Evolutionary conservation across 129 eudicot species (phyloP).

Genomic region (Tagetes patula): DNA sequence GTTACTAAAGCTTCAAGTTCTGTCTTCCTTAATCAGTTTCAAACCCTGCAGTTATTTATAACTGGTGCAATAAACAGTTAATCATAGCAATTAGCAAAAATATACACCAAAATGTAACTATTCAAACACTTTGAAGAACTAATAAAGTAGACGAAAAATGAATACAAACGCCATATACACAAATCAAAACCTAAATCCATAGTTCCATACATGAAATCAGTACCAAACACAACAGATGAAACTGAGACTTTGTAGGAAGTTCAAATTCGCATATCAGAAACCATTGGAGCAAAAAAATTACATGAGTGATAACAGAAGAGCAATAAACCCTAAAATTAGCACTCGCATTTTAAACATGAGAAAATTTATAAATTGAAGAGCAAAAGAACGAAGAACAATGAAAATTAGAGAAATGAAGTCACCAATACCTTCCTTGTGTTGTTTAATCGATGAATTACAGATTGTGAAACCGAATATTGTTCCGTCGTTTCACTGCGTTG

Average conservation of each 20-base stretch:
- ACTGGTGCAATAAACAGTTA: not conserved
- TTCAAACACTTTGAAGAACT: not conserved
- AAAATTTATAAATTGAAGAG: not conserved
- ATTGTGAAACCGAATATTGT: not conserved
- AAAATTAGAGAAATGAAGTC: not conserved
- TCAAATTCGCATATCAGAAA: not conserved
- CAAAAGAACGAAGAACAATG: conserved; percentile 4
- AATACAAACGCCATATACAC: not conserved
- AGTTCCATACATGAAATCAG: conserved; percentile 5
- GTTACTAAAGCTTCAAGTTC: conserved; percentile 5
- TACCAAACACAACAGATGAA: not conserved
- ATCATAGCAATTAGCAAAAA: not conserved
- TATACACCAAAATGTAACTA: not conserved
- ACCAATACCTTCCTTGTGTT: not conserved
- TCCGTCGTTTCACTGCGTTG: conserved; percentile 4
- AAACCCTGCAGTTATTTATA: conserved; percentile 12
- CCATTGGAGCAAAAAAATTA: not conserved
- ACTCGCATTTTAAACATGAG: not conserved
- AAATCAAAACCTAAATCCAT: conserved; percentile 13
- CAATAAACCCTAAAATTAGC: conserved; percentile 18
- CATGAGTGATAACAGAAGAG: conserved; percentile 7
- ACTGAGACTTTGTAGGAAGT: not conserved
- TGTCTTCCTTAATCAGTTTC: not conserved
- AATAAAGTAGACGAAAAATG: not conserved
- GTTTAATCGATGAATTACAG: conserved; percentile 6